phyloP scores from a whole-genome alignment of 768 basidiomycete genomes.

The Calocybe cyanea region DNA sequence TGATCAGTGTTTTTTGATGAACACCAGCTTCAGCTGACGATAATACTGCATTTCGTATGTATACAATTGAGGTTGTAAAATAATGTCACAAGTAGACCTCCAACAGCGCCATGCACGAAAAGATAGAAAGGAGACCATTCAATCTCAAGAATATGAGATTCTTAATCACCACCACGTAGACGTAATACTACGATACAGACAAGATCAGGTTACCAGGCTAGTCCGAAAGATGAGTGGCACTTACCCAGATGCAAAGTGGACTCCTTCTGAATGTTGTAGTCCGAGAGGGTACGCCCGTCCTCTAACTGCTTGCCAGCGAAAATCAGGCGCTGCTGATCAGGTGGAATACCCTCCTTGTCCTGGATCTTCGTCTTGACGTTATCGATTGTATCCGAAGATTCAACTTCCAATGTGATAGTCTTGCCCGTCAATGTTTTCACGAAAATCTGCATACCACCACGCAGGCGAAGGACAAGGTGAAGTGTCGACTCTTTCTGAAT shows the following conservation, averaged over 20 bases:
- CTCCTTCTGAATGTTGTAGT: slow-evolving; percentile 83
- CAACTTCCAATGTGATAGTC: slow-evolving; percentile 91
- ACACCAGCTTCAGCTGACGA: too few relatives aligned
- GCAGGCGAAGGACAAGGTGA: slow-evolving; percentile 77
- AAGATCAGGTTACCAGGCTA: too few relatives aligned
- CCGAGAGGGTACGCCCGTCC: slow-evolving; percentile 86
- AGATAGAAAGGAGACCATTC: too few relatives aligned
- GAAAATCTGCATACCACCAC: slow-evolving; percentile 91
- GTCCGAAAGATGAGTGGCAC: slow-evolving; percentile 32
- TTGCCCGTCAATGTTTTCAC: slow-evolving; percentile 88
- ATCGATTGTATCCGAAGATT: slow-evolving; percentile 91
- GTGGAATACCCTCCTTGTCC: slow-evolving; percentile 80
- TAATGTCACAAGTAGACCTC: too few relatives aligned
- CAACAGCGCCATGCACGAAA: too few relatives aligned
- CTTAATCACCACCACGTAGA: too few relatives aligned
- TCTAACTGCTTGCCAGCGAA: slow-evolving; percentile 95
- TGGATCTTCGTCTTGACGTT: slow-evolving; percentile 84
- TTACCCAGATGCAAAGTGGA: slow-evolving; percentile 57
- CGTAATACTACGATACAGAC: too few relatives aligned
- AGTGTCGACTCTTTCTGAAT: slow-evolving; percentile 89
- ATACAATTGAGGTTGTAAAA: too few relatives aligned
- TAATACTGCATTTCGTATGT: too few relatives aligned
- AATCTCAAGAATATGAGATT: too few relatives aligned
- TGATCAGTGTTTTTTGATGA: too few relatives aligned
- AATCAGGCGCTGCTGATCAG: slow-evolving; percentile 86